Base-by-base conservation (phyloP, 164 flowering plant genomes). In the Vitis cinerea region DNA sequence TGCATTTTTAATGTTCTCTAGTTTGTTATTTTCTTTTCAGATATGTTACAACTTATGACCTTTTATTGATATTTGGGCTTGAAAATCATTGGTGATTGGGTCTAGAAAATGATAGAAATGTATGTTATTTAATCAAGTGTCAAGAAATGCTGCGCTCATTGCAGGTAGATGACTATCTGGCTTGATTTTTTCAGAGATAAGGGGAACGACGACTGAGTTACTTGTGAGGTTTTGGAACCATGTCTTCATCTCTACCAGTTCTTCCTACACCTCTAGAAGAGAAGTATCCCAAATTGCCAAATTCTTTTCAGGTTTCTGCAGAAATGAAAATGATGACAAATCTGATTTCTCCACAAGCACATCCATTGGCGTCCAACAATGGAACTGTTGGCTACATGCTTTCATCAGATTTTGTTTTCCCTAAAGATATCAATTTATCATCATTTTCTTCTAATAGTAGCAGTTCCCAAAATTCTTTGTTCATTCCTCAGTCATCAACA, bases 231-330 rank as follows among this genome's bases (percentile, higher is more conserved):
- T 70, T 77, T 23, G 72, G 70, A 50, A 27, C 78, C 49, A 75
- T 74, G 64, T 69, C 81, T 14, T 77, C 78, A 19, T 78, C 84
- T 9, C 72, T 77, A 61, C 78, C 79, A 8, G 69, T 65, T 52
- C 50, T 71, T 30, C 67, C 73, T 37, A 56, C 69, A 44, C 59
- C 31, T 57, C 17, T 54, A 12, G 52, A 67, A 69, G 76, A 71
- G 37, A 75, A 54, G 64, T 73, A 55, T 61, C 63, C 74, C 61
- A 75, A 75, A 55, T 63, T 68, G 15, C 68, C 79, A 59, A 72
- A 69, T 69, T 58, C 76, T 68, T 67, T 68, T 50, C 80, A 75
- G 68, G 59, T 65, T 60, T 69, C 72, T 16, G 56, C 71, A 27
- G 70, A 49, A 57, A 65, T 70, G 59, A 73, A 68, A 58, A 49